Evolutionary conservation across 495 filamentous ascomycete species (phyloP).

Genomic region (Clohesyomyces aquaticus): DNA sequence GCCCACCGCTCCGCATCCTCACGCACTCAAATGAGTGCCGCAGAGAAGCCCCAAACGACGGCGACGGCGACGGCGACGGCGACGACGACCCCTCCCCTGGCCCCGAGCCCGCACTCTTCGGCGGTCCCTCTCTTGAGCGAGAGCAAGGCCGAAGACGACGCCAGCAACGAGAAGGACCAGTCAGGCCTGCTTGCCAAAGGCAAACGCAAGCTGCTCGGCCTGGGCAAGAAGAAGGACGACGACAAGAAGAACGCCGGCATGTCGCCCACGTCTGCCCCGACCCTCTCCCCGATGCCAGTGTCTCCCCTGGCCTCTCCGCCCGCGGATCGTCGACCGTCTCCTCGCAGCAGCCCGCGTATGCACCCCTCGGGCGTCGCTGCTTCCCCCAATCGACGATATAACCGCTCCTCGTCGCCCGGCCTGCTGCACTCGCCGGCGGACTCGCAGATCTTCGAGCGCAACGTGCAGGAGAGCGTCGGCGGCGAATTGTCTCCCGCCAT

Average conservation of each 20-base stretch:
- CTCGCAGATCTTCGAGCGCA: conserved; percentile 92
- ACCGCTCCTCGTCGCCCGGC: conserved; percentile 49
- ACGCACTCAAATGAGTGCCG: conserved; percentile 32
- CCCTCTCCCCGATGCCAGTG: conserved; percentile 14
- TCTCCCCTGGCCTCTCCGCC: conserved; percentile 6
- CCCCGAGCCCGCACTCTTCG: conserved; percentile 24
- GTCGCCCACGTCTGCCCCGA: conserved; percentile 23
- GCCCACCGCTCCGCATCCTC: no score
- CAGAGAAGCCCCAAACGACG: no score
- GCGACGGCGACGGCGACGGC: no score
- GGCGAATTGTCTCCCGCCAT: conserved; percentile 65
- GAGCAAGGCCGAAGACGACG: conserved; percentile 10
- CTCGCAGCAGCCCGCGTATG: conserved; percentile 38
- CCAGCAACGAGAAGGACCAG: conserved; percentile 17
- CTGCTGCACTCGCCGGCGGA: conserved; percentile 52
- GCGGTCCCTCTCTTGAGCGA: conserved; percentile 26
- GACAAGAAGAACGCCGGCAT: conserved; percentile 19
- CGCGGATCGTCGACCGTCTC: conserved; percentile 29
- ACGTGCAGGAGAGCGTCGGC: conserved; percentile 75
- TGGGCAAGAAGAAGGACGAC: conserved; percentile 36
- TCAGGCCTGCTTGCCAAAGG: conserved; percentile 36
- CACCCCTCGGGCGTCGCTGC: conserved; percentile 23
- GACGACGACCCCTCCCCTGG: conserved; percentile 13
- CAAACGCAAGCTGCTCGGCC: conserved; percentile 37
- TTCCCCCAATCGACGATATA: conserved; percentile 36